Evolutionary conservation across 352 stramenopile genomes (phyloP).

Genomic region (Thraustotheca clavata): DNA sequence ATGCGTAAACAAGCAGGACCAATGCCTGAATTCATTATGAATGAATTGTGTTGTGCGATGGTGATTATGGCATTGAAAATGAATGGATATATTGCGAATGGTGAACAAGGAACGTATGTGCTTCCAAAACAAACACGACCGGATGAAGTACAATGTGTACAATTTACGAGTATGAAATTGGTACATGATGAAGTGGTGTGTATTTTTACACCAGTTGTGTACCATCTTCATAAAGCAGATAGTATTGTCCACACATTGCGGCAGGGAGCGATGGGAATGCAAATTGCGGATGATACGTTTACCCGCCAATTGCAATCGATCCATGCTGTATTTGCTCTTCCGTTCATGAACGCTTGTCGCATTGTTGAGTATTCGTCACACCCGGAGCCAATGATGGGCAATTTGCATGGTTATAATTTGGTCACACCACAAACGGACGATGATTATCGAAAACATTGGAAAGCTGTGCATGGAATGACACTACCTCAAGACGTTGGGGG

Average conservation of each 20-base stretch:
- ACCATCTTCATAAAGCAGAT: conserved; percentile 14
- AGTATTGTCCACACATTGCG: background rate
- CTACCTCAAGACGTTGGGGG: conserved; percentile 33
- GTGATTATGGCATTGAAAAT: conserved; percentile 13
- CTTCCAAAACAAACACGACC: conserved; percentile 15
- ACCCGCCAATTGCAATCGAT: background rate
- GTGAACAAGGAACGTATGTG: conserved; percentile 9
- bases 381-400: background rate
- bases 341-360: conserved; percentile 27
- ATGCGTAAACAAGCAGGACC: conserved; percentile 13
- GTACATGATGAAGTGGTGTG: conserved; percentile 10
- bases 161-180: conserved; percentile 5
- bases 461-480: conserved; percentile 30
- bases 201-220: conserved; percentile 17
- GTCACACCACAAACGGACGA: conserved; percentile 25
- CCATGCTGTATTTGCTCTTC: conserved; percentile 15
- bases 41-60: conserved; percentile 15
- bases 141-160: conserved; percentile 14
- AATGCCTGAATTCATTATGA: conserved; percentile 14
- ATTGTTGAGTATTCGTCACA: conserved; percentile 23
- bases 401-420: conserved; percentile 10
- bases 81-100: conserved; percentile 4
- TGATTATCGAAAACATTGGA: conserved; percentile 34
- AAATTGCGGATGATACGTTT: background rate
- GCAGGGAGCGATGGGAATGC: background rate